A percentile compares a stretch with the other conserved stretches of the same genome.
phyloP scores from a whole-genome alignment of 192 early-diverging fungal genomes.

The Backusella macrospora region DNA sequence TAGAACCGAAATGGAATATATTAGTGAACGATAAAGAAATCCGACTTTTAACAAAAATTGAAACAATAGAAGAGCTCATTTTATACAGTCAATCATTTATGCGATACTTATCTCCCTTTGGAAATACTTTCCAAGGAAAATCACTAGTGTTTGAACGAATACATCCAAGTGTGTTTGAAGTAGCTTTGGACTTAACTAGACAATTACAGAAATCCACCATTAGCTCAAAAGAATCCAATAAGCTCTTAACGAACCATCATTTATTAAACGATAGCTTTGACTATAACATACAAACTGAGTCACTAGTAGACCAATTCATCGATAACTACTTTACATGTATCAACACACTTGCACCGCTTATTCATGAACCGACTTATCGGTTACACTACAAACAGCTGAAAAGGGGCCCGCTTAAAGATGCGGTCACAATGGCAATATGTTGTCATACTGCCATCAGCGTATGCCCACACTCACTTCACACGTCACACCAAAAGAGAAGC shows the following conservation, averaged over 20 bases:
- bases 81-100: neutral
- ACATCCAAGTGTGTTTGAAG: neutral
- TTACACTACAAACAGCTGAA: conserved; percentile 3
- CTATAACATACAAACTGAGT: neutral
- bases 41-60: neutral
- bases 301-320: neutral
- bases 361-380: conserved; percentile 21
- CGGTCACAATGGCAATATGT: conserved; percentile 23
- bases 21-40: conserved; percentile 17
- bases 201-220: neutral
- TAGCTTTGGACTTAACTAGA: neutral
- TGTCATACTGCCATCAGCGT: neutral
- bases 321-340: conserved; percentile 8
- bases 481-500: conserved; percentile 1
- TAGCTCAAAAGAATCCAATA: neutral
- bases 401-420: conserved; percentile 11
- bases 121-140: conserved; percentile 1
- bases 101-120: conserved; percentile 19
- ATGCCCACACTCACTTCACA: neutral
- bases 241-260: neutral
- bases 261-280: neutral
- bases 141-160: conserved; percentile 9
- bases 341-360: neutral
- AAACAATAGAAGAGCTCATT: conserved; percentile 11
- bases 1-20: conserved; percentile 8